These are phyloP conservation scores for Ganoderma resinaceum DNA, from an alignment of 1,284 basidiomycete genomes.

Conservation along the genomic window DNA sequence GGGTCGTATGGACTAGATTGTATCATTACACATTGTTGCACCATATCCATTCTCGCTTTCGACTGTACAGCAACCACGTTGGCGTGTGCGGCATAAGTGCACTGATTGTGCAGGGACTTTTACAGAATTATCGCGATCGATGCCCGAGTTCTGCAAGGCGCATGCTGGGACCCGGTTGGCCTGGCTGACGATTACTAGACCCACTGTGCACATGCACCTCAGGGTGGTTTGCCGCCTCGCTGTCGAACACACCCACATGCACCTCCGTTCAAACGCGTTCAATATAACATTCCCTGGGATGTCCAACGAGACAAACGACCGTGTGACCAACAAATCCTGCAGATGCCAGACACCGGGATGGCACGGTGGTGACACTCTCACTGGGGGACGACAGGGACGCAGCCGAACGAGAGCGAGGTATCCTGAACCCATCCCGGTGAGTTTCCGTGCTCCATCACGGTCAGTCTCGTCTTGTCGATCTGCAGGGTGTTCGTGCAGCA, in stretches of 20 bases:
- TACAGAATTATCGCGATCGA: background rate
- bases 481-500: constrained; percentile 24
- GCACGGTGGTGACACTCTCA: background rate
- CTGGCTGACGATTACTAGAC: background rate
- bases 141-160: background rate
- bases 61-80: background rate
- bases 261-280: background rate
- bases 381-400: constrained; percentile 31
- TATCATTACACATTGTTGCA: constrained; percentile 26
- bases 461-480: too few species aligned
- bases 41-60: constrained; percentile 23
- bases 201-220: background rate
- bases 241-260: background rate
- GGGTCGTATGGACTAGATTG: constrained; percentile 86
- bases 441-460: background rate
- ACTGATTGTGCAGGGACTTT: background rate
- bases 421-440: constrained; percentile 20
- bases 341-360: background rate
- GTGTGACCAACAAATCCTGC: background rate
- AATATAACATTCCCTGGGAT: background rate
- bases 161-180: background rate
- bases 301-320: background rate
- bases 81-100: background rate
- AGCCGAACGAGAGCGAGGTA: constrained; percentile 34
- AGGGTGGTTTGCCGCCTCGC: background rate